Evolutionary conservation across 768 basidiomycete genomes (phyloP).

Genomic region (Hygrophorus russula): DNA sequence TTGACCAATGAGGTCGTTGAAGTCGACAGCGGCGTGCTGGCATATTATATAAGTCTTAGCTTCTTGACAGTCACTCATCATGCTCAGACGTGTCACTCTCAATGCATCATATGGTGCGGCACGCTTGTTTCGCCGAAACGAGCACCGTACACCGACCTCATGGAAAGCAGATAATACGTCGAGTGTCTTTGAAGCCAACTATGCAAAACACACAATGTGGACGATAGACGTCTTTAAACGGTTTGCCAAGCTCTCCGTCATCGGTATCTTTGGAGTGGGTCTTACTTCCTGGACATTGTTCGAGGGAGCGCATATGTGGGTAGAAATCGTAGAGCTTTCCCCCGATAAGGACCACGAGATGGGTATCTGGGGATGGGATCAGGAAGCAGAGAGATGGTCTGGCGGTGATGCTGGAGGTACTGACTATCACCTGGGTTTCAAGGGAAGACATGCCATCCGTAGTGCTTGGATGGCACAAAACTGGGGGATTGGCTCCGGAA

Average conservation of each 20-base stretch:
- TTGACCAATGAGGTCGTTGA: too few species aligned
- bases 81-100: background rate
- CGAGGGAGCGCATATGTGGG: constrained; percentile 50
- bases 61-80: background rate
- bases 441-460: constrained; percentile 49
- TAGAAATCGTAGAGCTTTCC: constrained; percentile 41
- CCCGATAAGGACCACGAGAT: constrained; percentile 41
- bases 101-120: background rate
- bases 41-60: too few species aligned
- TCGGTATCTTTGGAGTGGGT: constrained; percentile 32
- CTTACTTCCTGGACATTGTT: constrained; percentile 35
- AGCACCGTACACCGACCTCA: constrained; percentile 6
- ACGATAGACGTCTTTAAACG: constrained; percentile 34
- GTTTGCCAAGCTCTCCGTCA: constrained; percentile 36
- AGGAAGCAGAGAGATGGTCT: constrained; percentile 52
- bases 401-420: constrained; percentile 51
- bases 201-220: constrained; percentile 22
- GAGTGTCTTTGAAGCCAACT: constrained; percentile 15
- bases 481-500: constrained; percentile 40
- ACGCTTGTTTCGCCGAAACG: background rate
- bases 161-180: constrained; percentile 11
- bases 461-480: constrained; percentile 64
- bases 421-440: constrained; percentile 56
- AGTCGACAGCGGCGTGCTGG: too few species aligned
- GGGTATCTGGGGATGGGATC: constrained; percentile 57